Evolutionary conservation across 1,284 basidiomycete species (phyloP).

Genomic region (Leccinum subrobustum): DNA sequence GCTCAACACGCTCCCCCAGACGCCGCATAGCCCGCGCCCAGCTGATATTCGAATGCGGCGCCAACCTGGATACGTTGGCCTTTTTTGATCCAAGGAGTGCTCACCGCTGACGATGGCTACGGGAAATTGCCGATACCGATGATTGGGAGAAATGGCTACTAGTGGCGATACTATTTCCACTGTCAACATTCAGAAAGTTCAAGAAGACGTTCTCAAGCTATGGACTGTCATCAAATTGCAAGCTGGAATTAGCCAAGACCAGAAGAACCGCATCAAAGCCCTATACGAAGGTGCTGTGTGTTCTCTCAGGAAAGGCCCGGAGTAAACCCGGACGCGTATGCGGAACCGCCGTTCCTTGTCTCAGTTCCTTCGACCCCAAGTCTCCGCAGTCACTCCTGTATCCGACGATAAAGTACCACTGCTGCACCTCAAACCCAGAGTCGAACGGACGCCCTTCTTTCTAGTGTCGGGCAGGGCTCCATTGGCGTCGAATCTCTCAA

Average conservation of each 20-base stretch:
- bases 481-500: slow-evolving; percentile 98
- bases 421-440: slow-evolving; percentile 95
- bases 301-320: slow-evolving; percentile 68
- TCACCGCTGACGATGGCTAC: too few relatives aligned
- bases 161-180: slow-evolving; percentile 62
- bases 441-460: slow-evolving; percentile 90
- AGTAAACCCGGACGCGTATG: slow-evolving; percentile 51
- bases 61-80: too few relatives aligned
- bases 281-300: slow-evolving; percentile 95
- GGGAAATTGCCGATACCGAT: too few relatives aligned
- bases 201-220: slow-evolving; percentile 82
- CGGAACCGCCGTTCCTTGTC: slow-evolving; percentile 86
- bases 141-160: slow-evolving; percentile 67
- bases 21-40: too few relatives aligned
- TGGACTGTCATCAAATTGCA: slow-evolving; percentile 84
- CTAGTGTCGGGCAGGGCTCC: slow-evolving; percentile 96
- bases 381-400: slow-evolving; percentile 74
- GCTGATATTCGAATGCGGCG: too few relatives aligned
- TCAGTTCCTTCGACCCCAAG: slow-evolving; percentile 90
- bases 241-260: slow-evolving; percentile 79
- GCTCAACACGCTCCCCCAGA: too few relatives aligned
- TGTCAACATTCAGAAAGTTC: slow-evolving; percentile 95
- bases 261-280: slow-evolving; percentile 97
- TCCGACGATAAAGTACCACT: slow-evolving; percentile 92
- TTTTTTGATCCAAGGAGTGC: too few relatives aligned